Evolutionary conservation across 2,329 filamentous ascomycete genomes (phyloP).

Genomic region (Fusarium hostae): DNA sequence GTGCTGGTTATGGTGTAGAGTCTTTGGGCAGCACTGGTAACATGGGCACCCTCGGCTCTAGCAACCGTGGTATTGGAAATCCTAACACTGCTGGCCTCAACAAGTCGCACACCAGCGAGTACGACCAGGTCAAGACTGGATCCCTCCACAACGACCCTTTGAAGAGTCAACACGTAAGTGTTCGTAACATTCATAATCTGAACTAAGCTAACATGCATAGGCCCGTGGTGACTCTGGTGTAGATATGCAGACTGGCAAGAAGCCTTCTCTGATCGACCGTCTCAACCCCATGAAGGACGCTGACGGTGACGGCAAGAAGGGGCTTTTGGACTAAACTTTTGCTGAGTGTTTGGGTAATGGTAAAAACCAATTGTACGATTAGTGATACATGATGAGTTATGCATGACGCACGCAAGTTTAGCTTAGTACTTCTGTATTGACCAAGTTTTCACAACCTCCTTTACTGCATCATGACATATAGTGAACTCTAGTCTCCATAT

Average conservation of each 20-base stretch:
- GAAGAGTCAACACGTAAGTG: conserved; percentile 23
- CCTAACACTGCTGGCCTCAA: conserved; percentile 22
- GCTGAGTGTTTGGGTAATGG: background rate
- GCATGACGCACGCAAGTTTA: background rate
- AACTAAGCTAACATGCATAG: conserved; percentile 4
- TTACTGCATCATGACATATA: background rate
- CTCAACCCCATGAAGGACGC: conserved; percentile 39
- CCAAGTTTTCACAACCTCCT: background rate
- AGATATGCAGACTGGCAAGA: conserved; percentile 15
- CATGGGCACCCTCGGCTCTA: background rate
- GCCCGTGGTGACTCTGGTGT: conserved; percentile 27
- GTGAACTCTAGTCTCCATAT: background rate
- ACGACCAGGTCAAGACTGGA: conserved; percentile 19
- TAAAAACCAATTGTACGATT: conserved; percentile 14
- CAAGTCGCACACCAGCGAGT: conserved; percentile 9
- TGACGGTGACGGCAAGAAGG: conserved; percentile 42
- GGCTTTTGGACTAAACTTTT: conserved; percentile 18
- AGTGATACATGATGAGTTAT: conserved; percentile 3
- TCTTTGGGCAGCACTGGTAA: background rate
- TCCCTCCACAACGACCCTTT: conserved; percentile 29
- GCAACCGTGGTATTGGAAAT: background rate
- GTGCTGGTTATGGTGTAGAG: conserved; percentile 6
- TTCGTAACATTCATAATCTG: accelerated
- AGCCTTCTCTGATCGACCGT: conserved; percentile 37
- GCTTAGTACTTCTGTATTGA: background rate